phyloP scores from a whole-genome alignment of 1,284 basidiomycete genomes.

The Fomitopsis pinicola region DNA sequence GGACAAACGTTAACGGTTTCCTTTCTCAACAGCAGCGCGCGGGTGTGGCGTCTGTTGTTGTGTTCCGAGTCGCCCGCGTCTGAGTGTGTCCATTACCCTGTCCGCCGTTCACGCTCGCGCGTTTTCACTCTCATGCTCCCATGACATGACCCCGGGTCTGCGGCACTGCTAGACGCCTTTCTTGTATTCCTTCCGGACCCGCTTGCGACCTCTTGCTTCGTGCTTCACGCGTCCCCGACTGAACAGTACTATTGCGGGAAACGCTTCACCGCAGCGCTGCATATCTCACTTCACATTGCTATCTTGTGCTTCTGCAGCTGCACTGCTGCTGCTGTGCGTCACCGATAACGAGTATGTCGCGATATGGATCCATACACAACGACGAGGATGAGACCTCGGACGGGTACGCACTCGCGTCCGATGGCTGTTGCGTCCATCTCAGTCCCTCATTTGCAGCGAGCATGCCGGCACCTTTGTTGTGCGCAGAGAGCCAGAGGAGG shows the following conservation, averaged over 20 bases:
- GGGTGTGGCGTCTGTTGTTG: not conserved
- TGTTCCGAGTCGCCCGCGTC: not conserved
- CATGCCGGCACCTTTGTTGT: not conserved
- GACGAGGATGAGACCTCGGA: conserved; percentile 10
- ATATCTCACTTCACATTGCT: not conserved
- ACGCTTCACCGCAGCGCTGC: not conserved
- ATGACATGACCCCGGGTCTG: not conserved
- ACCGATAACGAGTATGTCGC: not conserved
- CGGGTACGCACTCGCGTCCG: conserved; percentile 7
- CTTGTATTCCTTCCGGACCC: not conserved
- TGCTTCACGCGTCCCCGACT: not conserved
- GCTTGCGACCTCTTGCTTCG: not conserved
- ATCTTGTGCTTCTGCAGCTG: not conserved
- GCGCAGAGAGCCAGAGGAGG: not conserved
- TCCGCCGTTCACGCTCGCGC: not conserved
- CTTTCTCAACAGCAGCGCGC: conserved; percentile 4
- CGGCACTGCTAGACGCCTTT: not conserved
- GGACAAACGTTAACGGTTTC: conserved; percentile 1
- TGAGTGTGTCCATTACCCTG: not conserved
- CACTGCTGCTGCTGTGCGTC: not conserved
- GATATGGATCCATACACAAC: not conserved
- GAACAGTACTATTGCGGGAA: not conserved
- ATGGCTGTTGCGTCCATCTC: not conserved
- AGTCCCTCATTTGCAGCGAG: not conserved
- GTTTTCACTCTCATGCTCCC: not conserved